These are phyloP conservation scores for Yamadazyma mexicana DNA, from an alignment of 1,139 yeast genomes.

Conservation along the genomic window DNA sequence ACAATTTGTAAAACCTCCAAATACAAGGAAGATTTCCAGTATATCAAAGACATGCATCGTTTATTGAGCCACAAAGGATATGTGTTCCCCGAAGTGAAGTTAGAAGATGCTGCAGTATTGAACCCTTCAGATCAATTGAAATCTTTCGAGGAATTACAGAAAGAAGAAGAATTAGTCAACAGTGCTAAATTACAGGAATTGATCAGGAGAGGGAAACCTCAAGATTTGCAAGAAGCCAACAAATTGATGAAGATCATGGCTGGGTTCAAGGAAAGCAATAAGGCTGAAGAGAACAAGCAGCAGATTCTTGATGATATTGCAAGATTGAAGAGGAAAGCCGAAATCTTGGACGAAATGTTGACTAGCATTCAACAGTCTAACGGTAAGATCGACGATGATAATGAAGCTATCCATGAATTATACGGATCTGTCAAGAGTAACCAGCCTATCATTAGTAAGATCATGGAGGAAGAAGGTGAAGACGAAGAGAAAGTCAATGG, in stretches of 20 bases:
- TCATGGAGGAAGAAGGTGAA: slow-evolving; percentile 59
- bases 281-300: slow-evolving; percentile 63
- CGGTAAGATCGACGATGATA: slow-evolving; percentile 48
- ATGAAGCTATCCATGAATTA: slow-evolving; percentile 77
- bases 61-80: slow-evolving; percentile 84
- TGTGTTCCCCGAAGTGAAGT: slow-evolving; percentile 85
- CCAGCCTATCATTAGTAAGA: slow-evolving; percentile 83
- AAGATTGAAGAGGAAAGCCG: slow-evolving; percentile 84
- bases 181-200: slow-evolving; percentile 94
- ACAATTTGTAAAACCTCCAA: slow-evolving; percentile 89
- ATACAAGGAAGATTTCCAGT: slow-evolving; percentile 88
- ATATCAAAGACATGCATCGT: slow-evolving; percentile 94
- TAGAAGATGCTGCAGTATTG: slow-evolving; percentile 90
- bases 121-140: slow-evolving; percentile 89
- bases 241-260: slow-evolving; percentile 97
- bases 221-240: slow-evolving; percentile 94
- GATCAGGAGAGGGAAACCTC: slow-evolving; percentile 93
- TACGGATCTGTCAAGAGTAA: slow-evolving; percentile 79
- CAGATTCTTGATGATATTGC: slow-evolving; percentile 84
- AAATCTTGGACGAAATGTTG: slow-evolving; percentile 86
- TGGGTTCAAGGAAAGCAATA: slow-evolving; percentile 84
- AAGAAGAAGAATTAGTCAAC: slow-evolving; percentile 90
- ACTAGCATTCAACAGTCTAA: slow-evolving; percentile 51
- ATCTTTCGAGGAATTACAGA: slow-evolving; percentile 85
- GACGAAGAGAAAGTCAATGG: slow-evolving; percentile 68